These are phyloP conservation scores for Chimonanthus praecox DNA, from an alignment of 164 flowering plant genomes.

Conservation along the genomic window DNA sequence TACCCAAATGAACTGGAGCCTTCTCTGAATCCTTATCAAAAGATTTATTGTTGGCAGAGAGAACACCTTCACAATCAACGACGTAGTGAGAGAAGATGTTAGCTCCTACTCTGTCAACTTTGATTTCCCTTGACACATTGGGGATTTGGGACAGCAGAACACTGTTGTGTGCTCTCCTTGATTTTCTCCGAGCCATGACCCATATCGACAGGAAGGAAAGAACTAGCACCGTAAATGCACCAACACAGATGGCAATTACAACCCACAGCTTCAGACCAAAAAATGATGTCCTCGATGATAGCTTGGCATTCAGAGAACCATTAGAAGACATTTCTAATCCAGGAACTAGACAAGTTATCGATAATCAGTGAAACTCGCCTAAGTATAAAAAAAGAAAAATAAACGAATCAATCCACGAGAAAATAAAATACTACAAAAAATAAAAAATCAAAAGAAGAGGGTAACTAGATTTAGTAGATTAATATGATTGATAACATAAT, in stretches of 20 bases:
- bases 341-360: slow-evolving; percentile 3
- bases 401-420: no score
- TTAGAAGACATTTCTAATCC: slow-evolving; percentile 39
- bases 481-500: no score
- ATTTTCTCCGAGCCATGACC: slow-evolving; percentile 51
- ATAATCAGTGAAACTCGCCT: background rate
- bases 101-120: slow-evolving; percentile 56
- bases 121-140: slow-evolving; percentile 65
- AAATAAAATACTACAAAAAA: no score
- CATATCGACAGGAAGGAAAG: slow-evolving; percentile 60
- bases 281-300: slow-evolving; percentile 46
- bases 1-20: slow-evolving; percentile 53
- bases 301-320: slow-evolving; percentile 34
- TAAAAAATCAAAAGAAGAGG: no score
- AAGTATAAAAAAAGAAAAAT: background rate
- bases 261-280: slow-evolving; percentile 72
- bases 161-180: slow-evolving; percentile 40
- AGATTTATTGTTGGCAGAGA: slow-evolving; percentile 37
- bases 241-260: slow-evolving; percentile 59
- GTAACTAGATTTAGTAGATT: no score
- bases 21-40: slow-evolving; percentile 52
- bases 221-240: slow-evolving; percentile 55
- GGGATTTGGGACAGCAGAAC: slow-evolving; percentile 58
- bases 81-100: slow-evolving; percentile 21
- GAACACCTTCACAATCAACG: slow-evolving; percentile 39